Conservation (phyloP, 257 asterid genomes). For the Jacaranda mimosifolia region DNA sequence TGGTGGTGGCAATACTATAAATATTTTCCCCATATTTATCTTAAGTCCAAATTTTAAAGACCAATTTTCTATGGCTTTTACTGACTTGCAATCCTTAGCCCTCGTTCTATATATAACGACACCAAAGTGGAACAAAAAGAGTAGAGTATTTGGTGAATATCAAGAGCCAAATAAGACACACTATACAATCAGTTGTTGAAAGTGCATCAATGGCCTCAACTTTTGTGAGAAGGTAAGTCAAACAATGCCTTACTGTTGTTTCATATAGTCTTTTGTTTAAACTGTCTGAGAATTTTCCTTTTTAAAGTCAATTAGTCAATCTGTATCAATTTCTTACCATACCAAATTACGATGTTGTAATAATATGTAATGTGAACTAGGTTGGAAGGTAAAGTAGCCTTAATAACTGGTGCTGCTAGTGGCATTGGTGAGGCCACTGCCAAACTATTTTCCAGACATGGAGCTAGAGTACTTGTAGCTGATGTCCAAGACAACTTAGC, state of each 20-base stretch:
- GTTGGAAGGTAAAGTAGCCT: conserved; percentile 34
- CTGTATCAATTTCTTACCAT: no score
- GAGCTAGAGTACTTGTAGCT: conserved; percentile 29
- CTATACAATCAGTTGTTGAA: not conserved
- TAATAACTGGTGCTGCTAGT: conserved; percentile 28
- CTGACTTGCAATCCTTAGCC: no score
- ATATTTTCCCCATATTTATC: no score
- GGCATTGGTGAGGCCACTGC: conserved; percentile 24
- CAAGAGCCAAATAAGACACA: not conserved
- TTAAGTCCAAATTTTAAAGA: no score
- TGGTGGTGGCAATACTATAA: no score
- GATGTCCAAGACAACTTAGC: conserved; percentile 9
- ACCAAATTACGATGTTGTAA: not conserved
- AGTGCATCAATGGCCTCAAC: conserved; percentile 8
- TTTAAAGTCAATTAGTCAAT: not conserved
- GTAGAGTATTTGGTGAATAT: no score
- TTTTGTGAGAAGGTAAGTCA: not conserved
- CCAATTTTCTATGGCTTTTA: no score
- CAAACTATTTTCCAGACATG: conserved; percentile 9
- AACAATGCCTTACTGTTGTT: not conserved
- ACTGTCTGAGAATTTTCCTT: not conserved
- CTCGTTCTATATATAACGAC: not conserved
- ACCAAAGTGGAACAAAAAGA: no score
- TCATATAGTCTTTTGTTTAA: not conserved
- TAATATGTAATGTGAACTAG: conserved; percentile 8